Conservation (phyloP, 192 early-diverging fungal genomes). For the Pilobolus umbonatus region DNA sequence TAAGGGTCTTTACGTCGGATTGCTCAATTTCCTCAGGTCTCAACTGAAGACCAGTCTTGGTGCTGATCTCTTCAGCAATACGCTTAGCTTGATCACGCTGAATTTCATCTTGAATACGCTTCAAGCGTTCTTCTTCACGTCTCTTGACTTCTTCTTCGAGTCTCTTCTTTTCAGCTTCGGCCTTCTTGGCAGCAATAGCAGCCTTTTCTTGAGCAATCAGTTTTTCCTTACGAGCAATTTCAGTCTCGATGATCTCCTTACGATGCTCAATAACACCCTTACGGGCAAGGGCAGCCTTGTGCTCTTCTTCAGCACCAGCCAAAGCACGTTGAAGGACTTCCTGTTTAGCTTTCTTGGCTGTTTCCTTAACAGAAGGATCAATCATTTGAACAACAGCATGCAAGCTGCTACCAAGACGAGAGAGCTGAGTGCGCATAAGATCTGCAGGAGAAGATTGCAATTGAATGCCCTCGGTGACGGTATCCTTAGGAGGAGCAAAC, state of each 20-base stretch:
- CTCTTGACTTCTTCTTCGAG: constrained; percentile 79
- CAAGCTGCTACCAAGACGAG: constrained; percentile 79
- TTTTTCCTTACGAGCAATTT: constrained; percentile 75
- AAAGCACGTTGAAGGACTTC: constrained; percentile 68
- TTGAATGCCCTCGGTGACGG: constrained; percentile 76
- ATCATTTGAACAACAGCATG: constrained; percentile 82
- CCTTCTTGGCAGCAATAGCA: constrained; percentile 67
- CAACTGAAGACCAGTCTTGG: constrained; percentile 35
- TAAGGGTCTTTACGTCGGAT: constrained; percentile 73
- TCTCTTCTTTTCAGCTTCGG: constrained; percentile 76
- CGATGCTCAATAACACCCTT: constrained; percentile 84
- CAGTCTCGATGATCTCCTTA: constrained; percentile 73
- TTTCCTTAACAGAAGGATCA: constrained; percentile 66
- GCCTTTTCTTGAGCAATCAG: constrained; percentile 76
- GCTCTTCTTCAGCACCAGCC: constrained; percentile 75
- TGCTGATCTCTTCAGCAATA: constrained; percentile 60
- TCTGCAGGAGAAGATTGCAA: constrained; percentile 84
- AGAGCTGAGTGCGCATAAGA: constrained; percentile 89
- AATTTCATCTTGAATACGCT: constrained; percentile 73
- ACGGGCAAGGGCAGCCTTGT: constrained; percentile 67
- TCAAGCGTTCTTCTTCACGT: constrained; percentile 77
- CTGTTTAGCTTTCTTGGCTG: constrained; percentile 61
- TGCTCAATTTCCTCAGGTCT: constrained; percentile 69
- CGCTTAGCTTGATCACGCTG: constrained; percentile 79
- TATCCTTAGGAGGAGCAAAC: constrained; percentile 70